Percentiles rank a stretch among this genome's conserved stretches.
These are phyloP conservation scores for Phyllostachys edulis DNA, from an alignment of 176 grass and related monocot species.

Conservation along the genomic window DNA sequence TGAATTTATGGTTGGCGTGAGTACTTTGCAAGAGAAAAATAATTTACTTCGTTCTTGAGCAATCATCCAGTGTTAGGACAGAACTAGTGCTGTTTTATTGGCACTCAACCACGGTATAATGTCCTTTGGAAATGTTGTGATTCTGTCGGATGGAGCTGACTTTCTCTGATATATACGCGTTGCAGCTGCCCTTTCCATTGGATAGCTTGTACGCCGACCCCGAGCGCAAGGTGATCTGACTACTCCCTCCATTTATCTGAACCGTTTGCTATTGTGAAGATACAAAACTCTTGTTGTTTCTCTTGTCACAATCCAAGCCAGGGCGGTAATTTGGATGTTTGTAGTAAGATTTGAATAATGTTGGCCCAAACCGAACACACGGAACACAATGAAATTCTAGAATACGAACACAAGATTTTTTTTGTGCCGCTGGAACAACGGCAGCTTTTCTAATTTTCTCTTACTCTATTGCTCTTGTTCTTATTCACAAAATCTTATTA, in stretches of 20 bases:
- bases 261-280: background rate
- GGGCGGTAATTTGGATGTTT: too few relatives aligned
- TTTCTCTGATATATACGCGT: background rate
- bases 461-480: too few relatives aligned
- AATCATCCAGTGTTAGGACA: background rate
- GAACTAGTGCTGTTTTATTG: background rate
- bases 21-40: too few relatives aligned
- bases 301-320: too few relatives aligned
- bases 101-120: background rate
- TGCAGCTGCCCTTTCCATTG: conserved; percentile 76
- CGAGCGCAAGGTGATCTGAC: conserved; percentile 63
- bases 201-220: conserved; percentile 91
- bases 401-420: too few relatives aligned
- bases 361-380: too few relatives aligned
- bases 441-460: too few relatives aligned
- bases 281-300: too few relatives aligned
- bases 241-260: background rate
- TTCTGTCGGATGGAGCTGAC: background rate
- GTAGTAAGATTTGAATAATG: too few relatives aligned
- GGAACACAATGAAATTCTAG: too few relatives aligned
- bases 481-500: too few relatives aligned
- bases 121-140: background rate
- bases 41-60: background rate
- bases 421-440: too few relatives aligned
- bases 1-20: background rate